Evolutionary conservation across 2,329 filamentous ascomycete genomes (phyloP).

Genomic region (Phaeosphaeria sp.): DNA sequence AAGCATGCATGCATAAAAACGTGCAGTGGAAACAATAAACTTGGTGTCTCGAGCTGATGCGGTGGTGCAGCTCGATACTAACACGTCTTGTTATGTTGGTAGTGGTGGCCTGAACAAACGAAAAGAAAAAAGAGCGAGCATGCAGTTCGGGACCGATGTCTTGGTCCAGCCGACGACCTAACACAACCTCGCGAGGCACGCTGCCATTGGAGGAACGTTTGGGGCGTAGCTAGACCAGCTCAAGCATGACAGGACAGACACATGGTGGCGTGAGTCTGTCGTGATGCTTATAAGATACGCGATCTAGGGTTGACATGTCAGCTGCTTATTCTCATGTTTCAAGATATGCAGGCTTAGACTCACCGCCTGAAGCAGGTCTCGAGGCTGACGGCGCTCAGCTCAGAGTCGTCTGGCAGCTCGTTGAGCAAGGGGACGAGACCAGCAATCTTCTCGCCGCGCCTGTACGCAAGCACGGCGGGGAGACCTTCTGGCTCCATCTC

Average conservation of each 20-base stretch:
- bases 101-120: not conserved
- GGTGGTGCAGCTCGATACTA: too few relatives aligned
- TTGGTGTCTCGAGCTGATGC: not conserved
- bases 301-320: conserved; percentile 32
- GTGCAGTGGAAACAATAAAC: too few relatives aligned
- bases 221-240: too few relatives aligned
- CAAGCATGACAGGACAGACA: too few relatives aligned
- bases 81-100: not conserved
- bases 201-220: too few relatives aligned
- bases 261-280: too few relatives aligned
- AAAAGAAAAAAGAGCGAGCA: not conserved
- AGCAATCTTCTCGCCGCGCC: conserved; percentile 86
- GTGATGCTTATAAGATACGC: conserved; percentile 32
- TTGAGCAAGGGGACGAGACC: conserved; percentile 87
- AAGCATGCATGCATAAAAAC: too few relatives aligned
- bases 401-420: conserved; percentile 73
- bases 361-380: conserved; percentile 63
- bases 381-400: conserved; percentile 60
- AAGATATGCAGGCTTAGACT: conserved; percentile 16
- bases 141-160: too few relatives aligned
- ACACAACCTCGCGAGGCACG: too few relatives aligned
- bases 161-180: too few relatives aligned
- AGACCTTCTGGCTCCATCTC: conserved; percentile 91
- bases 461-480: conserved; percentile 88
- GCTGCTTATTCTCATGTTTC: conserved; percentile 22